Evolutionary conservation across 495 filamentous ascomycete genomes (phyloP), one percentile per base, ranked within the genome.

Genomic region (Penicillium mononematosum): DNA sequence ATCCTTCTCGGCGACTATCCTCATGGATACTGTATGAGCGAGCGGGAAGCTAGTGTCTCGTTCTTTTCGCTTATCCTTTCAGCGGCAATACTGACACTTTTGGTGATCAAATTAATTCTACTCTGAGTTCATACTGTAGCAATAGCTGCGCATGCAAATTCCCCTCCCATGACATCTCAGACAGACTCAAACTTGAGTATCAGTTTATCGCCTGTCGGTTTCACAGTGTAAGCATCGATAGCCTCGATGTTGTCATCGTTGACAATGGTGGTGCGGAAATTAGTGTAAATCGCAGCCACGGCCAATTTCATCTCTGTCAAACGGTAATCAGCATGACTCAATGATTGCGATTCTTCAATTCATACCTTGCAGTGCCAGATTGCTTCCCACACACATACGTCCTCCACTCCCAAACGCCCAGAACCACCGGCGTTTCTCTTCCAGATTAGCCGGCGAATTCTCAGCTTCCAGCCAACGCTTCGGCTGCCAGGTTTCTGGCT

Each of bases 371-470:
- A 91, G 78, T 14, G 90, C 89, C 49, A 95, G 83, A 71, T 93
- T 88, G 43, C 83, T 89, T 5, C 90, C 90, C 10, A 94, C 78
- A 61, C 90, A 95, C 90, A 93, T 94, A 53, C 90, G 72, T 0
- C 89, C 88, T 1, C 90, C 90, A 51, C 85, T 90, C 3, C 88
- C 85, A 73, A 95, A 95, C 0, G 89, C 89, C 90, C 90, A 95
- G 68, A 92, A 92, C 78, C 85, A 87, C 29, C 87, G 73, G 45
- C 79, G 74, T 65, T 83, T 79, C 63, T 88, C 84, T 55, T 75
- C 77, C 45, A 77, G 70, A 12, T 80, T 63, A 58, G 63, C 56
- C 55, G 58, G 19, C 51, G 65, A 57, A 52, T 67, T 71, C 50
- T 64, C 48, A 9, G 65, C 53, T 51, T 80, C 74, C 4, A 91